These are phyloP conservation scores for Hortaea sp. DNA, from an alignment of 2,329 filamentous ascomycete genomes.

Conservation along the genomic window DNA sequence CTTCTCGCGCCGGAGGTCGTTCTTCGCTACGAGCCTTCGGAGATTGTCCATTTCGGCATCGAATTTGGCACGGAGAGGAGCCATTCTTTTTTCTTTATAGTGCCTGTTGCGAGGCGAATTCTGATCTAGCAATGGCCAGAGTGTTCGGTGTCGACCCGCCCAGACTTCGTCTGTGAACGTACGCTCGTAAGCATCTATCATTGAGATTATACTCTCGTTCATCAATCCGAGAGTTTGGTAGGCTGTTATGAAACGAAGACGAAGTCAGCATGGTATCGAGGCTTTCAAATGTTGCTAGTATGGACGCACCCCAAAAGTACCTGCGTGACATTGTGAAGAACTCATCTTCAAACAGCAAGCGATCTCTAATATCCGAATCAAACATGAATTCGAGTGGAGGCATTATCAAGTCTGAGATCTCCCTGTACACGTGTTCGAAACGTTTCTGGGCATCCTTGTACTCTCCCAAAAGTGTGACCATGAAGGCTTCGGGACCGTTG, in stretches of 20 bases:
- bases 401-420: conserved; percentile 49
- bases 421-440: conserved; percentile 47
- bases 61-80: conserved; percentile 37
- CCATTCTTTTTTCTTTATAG: conserved; percentile 40
- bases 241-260: not conserved
- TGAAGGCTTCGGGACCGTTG: conserved; percentile 53
- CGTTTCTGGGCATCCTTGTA: conserved; percentile 51
- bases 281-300: conserved; percentile 11
- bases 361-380: conserved; percentile 44
- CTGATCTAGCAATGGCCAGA: conserved; percentile 46
- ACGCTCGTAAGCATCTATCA: conserved; percentile 47
- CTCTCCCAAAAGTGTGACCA: conserved; percentile 49
- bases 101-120: conserved; percentile 35
- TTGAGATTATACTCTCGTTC: conserved; percentile 49
- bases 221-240: conserved; percentile 52
- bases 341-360: conserved; percentile 51
- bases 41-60: conserved; percentile 44
- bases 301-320: conserved; percentile 45
- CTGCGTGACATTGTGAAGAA: conserved; percentile 51
- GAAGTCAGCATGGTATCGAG: not conserved
- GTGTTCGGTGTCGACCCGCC: conserved; percentile 43
- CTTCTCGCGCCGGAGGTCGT: conserved; percentile 45
- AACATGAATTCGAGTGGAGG: conserved; percentile 53
- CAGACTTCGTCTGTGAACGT: conserved; percentile 51
- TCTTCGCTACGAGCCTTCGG: conserved; percentile 38